phyloP scores from a whole-genome alignment of 352 stramenopile species.

The Globisporangium paddicum region DNA sequence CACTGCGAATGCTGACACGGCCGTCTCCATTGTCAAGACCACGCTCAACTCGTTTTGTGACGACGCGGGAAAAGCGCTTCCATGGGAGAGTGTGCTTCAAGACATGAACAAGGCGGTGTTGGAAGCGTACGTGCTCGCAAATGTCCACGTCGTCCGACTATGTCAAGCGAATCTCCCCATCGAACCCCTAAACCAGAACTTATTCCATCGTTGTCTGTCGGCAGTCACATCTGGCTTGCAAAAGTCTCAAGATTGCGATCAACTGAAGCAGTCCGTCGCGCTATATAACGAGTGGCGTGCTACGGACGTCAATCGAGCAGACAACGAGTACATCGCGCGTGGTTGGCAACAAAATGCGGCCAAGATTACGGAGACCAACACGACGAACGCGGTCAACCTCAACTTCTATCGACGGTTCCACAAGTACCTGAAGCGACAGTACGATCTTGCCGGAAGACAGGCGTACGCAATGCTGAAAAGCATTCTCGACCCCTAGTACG shows the following conservation, averaged over 20 bases:
- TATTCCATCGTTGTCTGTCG: conserved; percentile 10
- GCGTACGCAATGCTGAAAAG: conserved; percentile 7
- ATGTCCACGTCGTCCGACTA: conserved; percentile 9
- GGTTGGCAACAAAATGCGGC: conserved; percentile 3
- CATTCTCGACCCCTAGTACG: conserved; percentile 9
- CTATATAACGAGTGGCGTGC: conserved; percentile 10
- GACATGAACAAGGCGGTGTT: conserved; percentile 10
- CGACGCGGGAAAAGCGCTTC: not conserved
- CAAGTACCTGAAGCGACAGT: conserved; percentile 7
- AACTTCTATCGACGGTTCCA: conserved; percentile 11
- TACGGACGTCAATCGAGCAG: not conserved
- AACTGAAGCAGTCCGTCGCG: conserved; percentile 5
- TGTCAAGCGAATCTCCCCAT: not conserved
- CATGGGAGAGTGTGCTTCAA: conserved; percentile 1
- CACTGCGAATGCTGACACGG: no score
- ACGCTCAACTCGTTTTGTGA: conserved; percentile 11
- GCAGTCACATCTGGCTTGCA: not conserved
- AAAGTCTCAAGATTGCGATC: not conserved
- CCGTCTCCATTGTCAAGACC: no score
- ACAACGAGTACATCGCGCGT: not conserved
- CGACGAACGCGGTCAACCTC: not conserved
- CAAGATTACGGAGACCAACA: conserved; percentile 7
- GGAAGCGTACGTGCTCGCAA: conserved; percentile 14
- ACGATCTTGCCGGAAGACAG: not conserved
- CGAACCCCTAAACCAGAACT: not conserved